Base-by-base conservation (phyloP, 805 yeast species). In the Starmerella asiatica region DNA sequence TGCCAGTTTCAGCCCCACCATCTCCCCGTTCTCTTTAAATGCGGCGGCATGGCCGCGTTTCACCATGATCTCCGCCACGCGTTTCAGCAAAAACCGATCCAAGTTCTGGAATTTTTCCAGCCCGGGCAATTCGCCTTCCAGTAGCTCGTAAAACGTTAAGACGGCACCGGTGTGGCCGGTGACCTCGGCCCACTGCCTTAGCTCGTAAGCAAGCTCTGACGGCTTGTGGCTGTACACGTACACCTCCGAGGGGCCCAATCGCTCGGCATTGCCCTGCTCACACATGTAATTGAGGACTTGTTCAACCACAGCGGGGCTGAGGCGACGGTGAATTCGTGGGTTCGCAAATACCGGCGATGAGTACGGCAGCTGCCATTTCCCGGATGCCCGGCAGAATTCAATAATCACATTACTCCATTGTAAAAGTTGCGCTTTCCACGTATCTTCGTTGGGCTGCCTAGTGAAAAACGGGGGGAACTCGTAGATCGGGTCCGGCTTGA, bases 391-490 rank as follows among this genome's bases (percentile, higher is more conserved):
- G 50, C 93, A 77, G 50, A 73, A 81, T 5, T 65, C 63, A 8
- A 79, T 56, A 0, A 88, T 61, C 21, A 88, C 59, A 32, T 70
- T 64, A 21, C 67, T 62, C 98, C 98, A 88, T 39, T 79, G 73
- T n/a, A 68, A 67, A 14, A 79, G 61, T 58, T 88, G 98, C 9
- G 83, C 76, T 23, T 70, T 68, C 63, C 81, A 73, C 2, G 91
- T 78, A 9, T 80, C 73, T 28, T 75, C 70, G 51, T 88, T 86
- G 18, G 91, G 85, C 60, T 88, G 98, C 45, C 74, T 69, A 7
- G 97, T 91, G 62, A 75, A 88, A 49, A 88, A 73, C 0, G 98
- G 98, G 5, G 96, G 96, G 58, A 85, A 88, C 29, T 73, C 65
- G 52, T 75, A 75, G 16, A 77, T 75, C 3, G 42, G 47, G 26